Evolutionary conservation across 306 rosid genomes (phyloP), one percentile per base, ranked within the genome.

Genomic region (Nissolia schottii): DNA sequence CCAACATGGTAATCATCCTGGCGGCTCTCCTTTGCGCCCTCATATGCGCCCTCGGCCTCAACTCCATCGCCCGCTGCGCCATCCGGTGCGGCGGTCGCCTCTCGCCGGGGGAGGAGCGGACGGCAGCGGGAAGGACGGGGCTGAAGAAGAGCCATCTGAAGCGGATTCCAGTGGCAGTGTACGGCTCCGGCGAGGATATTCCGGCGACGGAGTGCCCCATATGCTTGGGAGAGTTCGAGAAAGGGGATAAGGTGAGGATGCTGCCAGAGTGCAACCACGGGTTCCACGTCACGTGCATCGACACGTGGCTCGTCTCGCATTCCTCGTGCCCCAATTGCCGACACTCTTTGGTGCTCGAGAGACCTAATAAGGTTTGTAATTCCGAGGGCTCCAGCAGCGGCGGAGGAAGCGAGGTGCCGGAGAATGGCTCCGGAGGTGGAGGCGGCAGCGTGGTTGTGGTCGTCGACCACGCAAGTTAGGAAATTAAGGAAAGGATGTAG

Each of bases 241-340:
- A 83, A 0, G 97, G 97, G 0, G 97, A 93, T 49, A 89, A 56
- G 40, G 77, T 93, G 1, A 75, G 96, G 38, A 79, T 90, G 56
- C 57, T 90, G 60, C 98, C 97, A 1, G 73, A 84, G 51, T 93
- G 98, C 48, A 86, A 87, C 48, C 98, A 93, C 77, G 97, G 86
- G 15, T 93, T 93, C 63, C 98, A 90, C 63, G 87, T 91, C n/a
- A 77, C 60, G 7, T 93, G 98, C 70, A 89, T 93, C 4, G 97
- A 93, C 79, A 81, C 87, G 14, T 90, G 98, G 98, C 76, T 93
- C 1, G 4, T 83, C 56, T 83, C 94, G 8, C 93, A 93, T 73
- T 89, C 96, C 0, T 93, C 98, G 1, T 93, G 97, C 70, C 98
- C 98, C 1, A 93, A 83, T 68, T 93, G 98, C 58, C 86, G 98